Evolutionary conservation across 495 filamentous ascomycete species (phyloP).

Genomic region (Aspergillus diversus): DNA sequence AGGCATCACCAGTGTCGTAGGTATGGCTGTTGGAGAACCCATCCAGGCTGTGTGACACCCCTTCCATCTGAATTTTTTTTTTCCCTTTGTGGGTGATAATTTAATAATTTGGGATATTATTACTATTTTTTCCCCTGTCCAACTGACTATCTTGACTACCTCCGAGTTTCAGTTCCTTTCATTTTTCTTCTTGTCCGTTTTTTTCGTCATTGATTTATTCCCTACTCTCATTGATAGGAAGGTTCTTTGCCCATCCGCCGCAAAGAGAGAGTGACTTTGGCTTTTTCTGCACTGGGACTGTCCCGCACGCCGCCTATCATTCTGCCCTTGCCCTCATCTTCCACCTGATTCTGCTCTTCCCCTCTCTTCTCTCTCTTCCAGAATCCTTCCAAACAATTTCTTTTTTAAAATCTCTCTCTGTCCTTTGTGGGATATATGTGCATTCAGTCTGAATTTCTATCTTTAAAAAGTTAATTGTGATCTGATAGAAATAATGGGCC

Average conservation of each 20-base stretch:
- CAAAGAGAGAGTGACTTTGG: not conserved
- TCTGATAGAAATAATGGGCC: conserved; percentile 71
- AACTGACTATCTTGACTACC: not conserved
- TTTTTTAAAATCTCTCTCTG: conserved; percentile 10
- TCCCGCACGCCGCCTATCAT: conserved; percentile 34
- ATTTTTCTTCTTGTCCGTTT: not conserved
- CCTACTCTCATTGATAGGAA: conserved; percentile 6
- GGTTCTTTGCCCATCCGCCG: not conserved
- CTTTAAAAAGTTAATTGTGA: conserved; percentile 20
- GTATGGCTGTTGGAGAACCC: not conserved
- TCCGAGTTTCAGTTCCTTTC: not conserved
- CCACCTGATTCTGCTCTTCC: conserved; percentile 25
- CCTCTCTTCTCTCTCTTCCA: conserved; percentile 20
- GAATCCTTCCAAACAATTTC: conserved; percentile 4
- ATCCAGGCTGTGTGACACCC: conserved; percentile 3
- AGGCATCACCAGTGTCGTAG: not conserved
- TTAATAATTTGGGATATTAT: not conserved
- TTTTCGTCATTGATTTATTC: conserved; percentile 1
- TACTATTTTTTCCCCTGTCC: not conserved
- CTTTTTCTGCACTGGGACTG: conserved; percentile 15
- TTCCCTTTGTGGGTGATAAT: not conserved
- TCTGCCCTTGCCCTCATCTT: conserved; percentile 29
- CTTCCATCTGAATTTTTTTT: not conserved
- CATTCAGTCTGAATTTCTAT: conserved; percentile 8
- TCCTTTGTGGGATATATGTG: conserved; percentile 19